These are phyloP conservation scores for Fusarium buharicum DNA, from an alignment of 2,329 filamentous ascomycete species.

Conservation along the genomic window DNA sequence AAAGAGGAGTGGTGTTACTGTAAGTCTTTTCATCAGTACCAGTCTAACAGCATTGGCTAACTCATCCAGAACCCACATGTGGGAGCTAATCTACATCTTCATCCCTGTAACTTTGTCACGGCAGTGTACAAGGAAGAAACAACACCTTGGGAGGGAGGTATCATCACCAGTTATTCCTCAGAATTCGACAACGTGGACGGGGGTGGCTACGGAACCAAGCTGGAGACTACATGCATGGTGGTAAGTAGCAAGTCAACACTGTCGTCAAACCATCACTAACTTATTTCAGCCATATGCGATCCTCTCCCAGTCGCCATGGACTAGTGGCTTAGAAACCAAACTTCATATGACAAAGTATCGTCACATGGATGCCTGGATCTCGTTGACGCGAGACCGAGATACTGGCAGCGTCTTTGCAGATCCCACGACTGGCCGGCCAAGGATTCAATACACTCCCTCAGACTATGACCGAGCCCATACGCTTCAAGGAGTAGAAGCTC, in stretches of 20 bases:
- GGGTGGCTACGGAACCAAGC: constrained; percentile 81
- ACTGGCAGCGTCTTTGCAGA: constrained; percentile 79
- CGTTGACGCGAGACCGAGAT: constrained; percentile 79
- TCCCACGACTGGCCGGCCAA: constrained; percentile 69
- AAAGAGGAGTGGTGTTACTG: constrained; percentile 78
- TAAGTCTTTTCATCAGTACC: constrained; percentile 48
- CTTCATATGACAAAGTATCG: constrained; percentile 73
- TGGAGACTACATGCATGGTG: constrained; percentile 80
- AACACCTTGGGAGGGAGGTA: constrained; percentile 77
- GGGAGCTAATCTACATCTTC: constrained; percentile 82
- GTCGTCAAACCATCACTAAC: constrained; percentile 25
- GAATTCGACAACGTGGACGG: constrained; percentile 85
- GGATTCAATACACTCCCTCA: constrained; percentile 77
- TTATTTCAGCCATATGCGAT: constrained; percentile 68
- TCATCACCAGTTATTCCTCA: constrained; percentile 80
- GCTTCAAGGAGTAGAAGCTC: constrained; percentile 75
- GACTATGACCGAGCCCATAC: constrained; percentile 77
- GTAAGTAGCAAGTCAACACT: constrained; percentile 50
- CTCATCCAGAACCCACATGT: constrained; percentile 75
- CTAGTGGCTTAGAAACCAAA: constrained; percentile 76
- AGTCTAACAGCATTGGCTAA: constrained; percentile 34
- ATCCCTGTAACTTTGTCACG: constrained; percentile 72
- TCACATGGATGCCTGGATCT: constrained; percentile 77
- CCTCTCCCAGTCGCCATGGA: constrained; percentile 73
- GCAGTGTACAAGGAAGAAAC: constrained; percentile 77